phyloP scores from a whole-genome alignment of 441 rosid genomes.

The Erodium trifolium region DNA sequence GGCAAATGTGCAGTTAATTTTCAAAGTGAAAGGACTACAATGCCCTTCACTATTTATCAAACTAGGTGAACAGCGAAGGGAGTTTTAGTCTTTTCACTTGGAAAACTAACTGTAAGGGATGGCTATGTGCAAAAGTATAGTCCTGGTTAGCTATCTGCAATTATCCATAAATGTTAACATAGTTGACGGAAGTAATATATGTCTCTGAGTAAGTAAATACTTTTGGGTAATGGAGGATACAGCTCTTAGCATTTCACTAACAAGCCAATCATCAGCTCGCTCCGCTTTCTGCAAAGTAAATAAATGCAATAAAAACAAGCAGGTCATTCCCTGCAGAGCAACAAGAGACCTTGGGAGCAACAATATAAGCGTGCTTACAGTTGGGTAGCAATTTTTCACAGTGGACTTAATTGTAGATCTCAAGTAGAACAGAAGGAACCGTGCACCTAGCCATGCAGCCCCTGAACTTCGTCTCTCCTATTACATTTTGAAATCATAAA shows the following conservation, averaged over 20 bases:
- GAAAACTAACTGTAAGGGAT: no score
- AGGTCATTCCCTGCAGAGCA: slow-evolving; percentile 4
- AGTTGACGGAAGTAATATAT: not conserved
- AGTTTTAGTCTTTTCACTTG: no score
- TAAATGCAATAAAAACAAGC: slow-evolving; percentile 12
- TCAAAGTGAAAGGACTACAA: no score
- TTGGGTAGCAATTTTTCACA: slow-evolving; percentile 68
- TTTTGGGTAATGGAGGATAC: slow-evolving; percentile 46
- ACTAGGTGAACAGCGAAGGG: no score
- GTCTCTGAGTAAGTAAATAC: not conserved
- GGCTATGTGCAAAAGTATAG: no score
- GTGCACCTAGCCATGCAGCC: slow-evolving; percentile 57
- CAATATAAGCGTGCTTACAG: slow-evolving; percentile 34
- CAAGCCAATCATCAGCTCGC: slow-evolving; percentile 74
- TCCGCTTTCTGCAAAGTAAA: slow-evolving; percentile 44
- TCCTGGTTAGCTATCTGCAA: no score
- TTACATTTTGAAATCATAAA: not conserved
- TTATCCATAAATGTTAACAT: not conserved
- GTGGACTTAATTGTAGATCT: slow-evolving; percentile 44
- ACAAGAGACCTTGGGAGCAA: slow-evolving; percentile 1
- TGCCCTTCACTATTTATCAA: no score
- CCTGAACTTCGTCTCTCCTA: slow-evolving; percentile 21
- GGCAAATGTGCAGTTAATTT: no score
- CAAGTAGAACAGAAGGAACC: slow-evolving; percentile 52
- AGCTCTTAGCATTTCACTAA: slow-evolving; percentile 75